Percentiles rank a stretch among this genome's conserved stretches.
These are phyloP conservation scores for Cryphonectria naterciae DNA, from an alignment of 2,329 filamentous ascomycete genomes.

Conservation along the genomic window DNA sequence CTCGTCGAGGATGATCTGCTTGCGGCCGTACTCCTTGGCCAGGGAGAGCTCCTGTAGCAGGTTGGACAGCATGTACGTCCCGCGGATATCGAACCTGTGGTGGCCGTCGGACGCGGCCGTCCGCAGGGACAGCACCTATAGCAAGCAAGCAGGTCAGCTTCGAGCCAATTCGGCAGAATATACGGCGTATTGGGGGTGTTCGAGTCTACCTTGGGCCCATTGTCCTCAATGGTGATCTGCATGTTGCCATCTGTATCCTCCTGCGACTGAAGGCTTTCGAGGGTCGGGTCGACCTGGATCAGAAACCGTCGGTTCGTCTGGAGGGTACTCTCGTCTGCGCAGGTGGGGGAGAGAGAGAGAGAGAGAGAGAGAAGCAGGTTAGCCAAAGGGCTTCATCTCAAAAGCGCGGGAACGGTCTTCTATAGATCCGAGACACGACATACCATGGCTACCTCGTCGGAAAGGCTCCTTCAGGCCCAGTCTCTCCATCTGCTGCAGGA, in stretches of 20 bases:
- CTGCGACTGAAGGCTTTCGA: slow-evolving; percentile 76
- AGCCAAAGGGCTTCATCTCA: slow-evolving; percentile 6
- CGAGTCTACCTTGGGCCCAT: slow-evolving; percentile 76
- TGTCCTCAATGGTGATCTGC: slow-evolving; percentile 97
- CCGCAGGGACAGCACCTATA: slow-evolving; percentile 76
- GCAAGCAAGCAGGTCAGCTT: slow-evolving; percentile 20
- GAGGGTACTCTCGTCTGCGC: slow-evolving; percentile 72
- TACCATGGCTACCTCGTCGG: slow-evolving; percentile 63
- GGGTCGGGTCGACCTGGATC: slow-evolving; percentile 82
- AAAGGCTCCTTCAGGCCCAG: slow-evolving; percentile 58
- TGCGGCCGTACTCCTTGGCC: slow-evolving; percentile 86
- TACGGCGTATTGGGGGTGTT: background rate
- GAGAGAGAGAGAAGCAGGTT: slow-evolving; percentile 19
- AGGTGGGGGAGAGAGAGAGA: too few relatives aligned
- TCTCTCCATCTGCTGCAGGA: slow-evolving; percentile 57
- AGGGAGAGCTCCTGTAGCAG: slow-evolving; percentile 92
- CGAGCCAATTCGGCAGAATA: background rate
- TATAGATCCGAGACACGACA: slow-evolving; percentile 28
- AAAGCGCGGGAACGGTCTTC: background rate
- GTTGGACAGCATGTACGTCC: slow-evolving; percentile 97
- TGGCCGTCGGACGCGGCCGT: slow-evolving; percentile 85
- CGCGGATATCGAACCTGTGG: slow-evolving; percentile 87
- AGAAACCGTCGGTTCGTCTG: slow-evolving; percentile 76
- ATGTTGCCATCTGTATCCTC: slow-evolving; percentile 95
- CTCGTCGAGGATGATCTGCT: slow-evolving; percentile 89